Evolutionary conservation across 2,329 filamentous ascomycete species (phyloP), one percentile per base, ranked within the genome.

Genomic region (Akanthomyces uredinophilus): DNA sequence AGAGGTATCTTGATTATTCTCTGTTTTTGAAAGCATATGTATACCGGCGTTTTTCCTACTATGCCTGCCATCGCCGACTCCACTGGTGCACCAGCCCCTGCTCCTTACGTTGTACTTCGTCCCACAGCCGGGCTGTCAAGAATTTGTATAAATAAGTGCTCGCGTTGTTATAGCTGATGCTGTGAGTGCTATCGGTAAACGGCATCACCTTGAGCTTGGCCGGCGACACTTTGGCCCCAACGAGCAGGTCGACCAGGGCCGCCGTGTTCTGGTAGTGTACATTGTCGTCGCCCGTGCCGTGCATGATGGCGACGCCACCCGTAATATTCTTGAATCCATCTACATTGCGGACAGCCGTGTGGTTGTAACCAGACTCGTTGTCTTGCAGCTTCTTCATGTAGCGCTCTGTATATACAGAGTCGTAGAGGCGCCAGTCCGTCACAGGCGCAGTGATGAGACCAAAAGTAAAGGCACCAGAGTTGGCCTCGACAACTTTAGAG

Each of bases 211-310:
- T 79, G 78, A 90, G 78, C 76, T 87, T 85, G 62, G 81, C 76
- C 0, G 86, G 84, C 0, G 81, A 79, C 0, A 90, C 84, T 0
- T 82, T 82, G 0, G 74, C 80, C 0, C 81, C 80, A 37, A 89
- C 83, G 0, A 90, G 73, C 24, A 86, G 70, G 66, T 90, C 86
- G 0, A 86, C 74, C 39, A 90, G 71, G 1, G 82, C 85, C 0
- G 86, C 87, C 0, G 82, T 68, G 64, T 90, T 84, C 73, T 90
- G 87, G 70, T 87, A 89, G 68, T 90, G 87, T 16, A 90, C 87
- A 57, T 90, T 90, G 67, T 90, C 87, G 65, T 90, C 87, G 0
- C 86, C 87, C 0, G 84, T 84, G 0, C 87, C 87, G 68, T 90
- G 87, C 64, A 87, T 80, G 49, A 90, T 78, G 5, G 85, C 75